Evolutionary conservation across 352 stramenopile species (phyloP).

Genomic region (Globisporangium parvum): DNA sequence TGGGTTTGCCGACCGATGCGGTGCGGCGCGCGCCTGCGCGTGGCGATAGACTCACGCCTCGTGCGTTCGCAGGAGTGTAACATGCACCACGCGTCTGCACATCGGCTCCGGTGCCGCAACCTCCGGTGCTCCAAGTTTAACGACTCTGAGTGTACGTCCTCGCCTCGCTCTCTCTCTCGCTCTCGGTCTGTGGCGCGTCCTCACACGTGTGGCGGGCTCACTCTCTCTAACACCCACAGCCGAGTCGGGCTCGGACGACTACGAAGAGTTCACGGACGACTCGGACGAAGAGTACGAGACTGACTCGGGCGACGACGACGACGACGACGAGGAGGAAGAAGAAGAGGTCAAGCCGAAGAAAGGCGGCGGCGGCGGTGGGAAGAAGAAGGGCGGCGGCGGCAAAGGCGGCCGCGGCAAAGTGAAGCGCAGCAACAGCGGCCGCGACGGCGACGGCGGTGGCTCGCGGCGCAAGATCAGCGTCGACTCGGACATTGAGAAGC

Average conservation of each 20-base stretch:
- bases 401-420: slow-evolving; percentile 28
- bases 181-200: background rate
- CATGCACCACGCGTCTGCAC: slow-evolving; percentile 84
- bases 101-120: slow-evolving; percentile 81
- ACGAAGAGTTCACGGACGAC: slow-evolving; percentile 44
- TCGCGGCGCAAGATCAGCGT: slow-evolving; percentile 51
- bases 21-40: no score
- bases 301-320: slow-evolving; percentile 43
- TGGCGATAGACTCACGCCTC: background rate
- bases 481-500: slow-evolving; percentile 73
- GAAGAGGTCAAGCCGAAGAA: slow-evolving; percentile 70
- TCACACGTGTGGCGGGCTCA: background rate
- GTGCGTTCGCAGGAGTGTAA: slow-evolving; percentile 64
- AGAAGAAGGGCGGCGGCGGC: slow-evolving; percentile 21
- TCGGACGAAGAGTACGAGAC: slow-evolving; percentile 70
- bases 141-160: slow-evolving; percentile 73
- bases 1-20: no score
- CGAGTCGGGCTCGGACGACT: slow-evolving; percentile 70
- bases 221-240: slow-evolving; percentile 18
- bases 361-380: slow-evolving; percentile 14
- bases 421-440: slow-evolving; percentile 40
- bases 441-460: slow-evolving; percentile 20
- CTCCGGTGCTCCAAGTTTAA: slow-evolving; percentile 87
- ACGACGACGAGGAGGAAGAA: slow-evolving; percentile 56
- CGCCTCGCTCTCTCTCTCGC: background rate